phyloP scores from a whole-genome alignment of 192 early-diverging fungal genomes.

The Entomortierella beljakovae region DNA sequence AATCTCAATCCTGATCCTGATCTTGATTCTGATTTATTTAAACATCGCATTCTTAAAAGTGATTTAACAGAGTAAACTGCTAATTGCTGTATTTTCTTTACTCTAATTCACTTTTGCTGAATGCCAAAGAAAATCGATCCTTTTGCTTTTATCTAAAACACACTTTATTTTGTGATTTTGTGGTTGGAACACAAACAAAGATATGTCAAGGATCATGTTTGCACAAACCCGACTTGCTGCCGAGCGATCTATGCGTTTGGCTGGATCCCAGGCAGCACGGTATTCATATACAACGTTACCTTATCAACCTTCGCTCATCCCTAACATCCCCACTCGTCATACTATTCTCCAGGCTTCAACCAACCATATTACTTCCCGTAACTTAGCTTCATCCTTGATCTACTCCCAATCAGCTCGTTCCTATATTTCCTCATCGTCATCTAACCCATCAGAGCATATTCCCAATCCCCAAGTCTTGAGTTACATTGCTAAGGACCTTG shows the following conservation, averaged over 20 bases:
- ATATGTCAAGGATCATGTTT: not conserved
- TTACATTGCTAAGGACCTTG: slow-evolving; percentile 25
- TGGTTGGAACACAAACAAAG: not conserved
- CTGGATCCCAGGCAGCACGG: not conserved
- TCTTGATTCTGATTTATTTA: too few species aligned
- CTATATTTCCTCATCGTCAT: not conserved
- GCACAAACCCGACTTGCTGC: not conserved
- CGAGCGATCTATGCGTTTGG: not conserved
- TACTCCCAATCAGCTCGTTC: not conserved
- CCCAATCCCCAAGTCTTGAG: not conserved
- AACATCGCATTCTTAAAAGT: too few species aligned
- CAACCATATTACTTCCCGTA: not conserved
- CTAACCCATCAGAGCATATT: not conserved
- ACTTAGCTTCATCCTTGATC: too few species aligned
- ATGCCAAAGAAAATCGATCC: too few species aligned
- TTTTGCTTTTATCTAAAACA: too few species aligned
- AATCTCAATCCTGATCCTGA: too few species aligned
- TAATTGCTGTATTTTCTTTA: too few species aligned
- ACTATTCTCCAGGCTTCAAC: not conserved
- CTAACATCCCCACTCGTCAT: too few species aligned
- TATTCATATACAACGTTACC: not conserved
- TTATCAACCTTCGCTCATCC: too few species aligned
- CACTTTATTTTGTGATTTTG: too few species aligned
- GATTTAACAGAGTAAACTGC: too few species aligned
- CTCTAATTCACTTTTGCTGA: too few species aligned